Conservation (phyloP, 768 basidiomycete species). For the Lactifluus pinguis region DNA sequence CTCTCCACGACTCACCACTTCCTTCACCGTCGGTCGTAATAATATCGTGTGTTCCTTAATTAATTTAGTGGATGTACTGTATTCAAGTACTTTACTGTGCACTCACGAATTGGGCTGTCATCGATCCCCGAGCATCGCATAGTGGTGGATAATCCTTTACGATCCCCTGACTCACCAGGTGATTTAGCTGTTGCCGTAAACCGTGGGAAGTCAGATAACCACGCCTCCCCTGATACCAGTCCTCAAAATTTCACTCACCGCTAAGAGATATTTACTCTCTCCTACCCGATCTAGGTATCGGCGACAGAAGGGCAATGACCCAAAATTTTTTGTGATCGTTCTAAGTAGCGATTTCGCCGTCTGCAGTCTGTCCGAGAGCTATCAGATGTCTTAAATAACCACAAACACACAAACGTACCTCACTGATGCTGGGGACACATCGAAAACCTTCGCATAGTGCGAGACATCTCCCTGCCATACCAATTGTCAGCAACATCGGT, state of each 20-base stretch:
- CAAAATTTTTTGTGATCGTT: slow-evolving; percentile 87
- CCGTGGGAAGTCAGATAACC: not conserved
- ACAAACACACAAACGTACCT: slow-evolving; percentile 35
- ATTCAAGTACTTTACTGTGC: not conserved
- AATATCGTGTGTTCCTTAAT: slow-evolving; percentile 77
- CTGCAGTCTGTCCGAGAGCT: slow-evolving; percentile 44
- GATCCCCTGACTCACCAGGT: slow-evolving; percentile 80
- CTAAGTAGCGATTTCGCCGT: slow-evolving; percentile 81
- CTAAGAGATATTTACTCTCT: slow-evolving; percentile 88
- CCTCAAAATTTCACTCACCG: slow-evolving; percentile 39
- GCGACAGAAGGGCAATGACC: slow-evolving; percentile 91
- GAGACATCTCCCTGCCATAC: slow-evolving; percentile 74
- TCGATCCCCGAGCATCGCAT: slow-evolving; percentile 72
- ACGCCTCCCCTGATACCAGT: not conserved
- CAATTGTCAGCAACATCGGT: not conserved
- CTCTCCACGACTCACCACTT: slow-evolving; percentile 76
- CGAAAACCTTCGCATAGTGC: slow-evolving; percentile 73
- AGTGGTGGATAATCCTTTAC: slow-evolving; percentile 92
- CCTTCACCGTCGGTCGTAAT: slow-evolving; percentile 75
- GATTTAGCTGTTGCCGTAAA: slow-evolving; percentile 53
- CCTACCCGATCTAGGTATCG: slow-evolving; percentile 90
- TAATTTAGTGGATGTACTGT: not conserved
- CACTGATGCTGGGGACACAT: slow-evolving; percentile 65
- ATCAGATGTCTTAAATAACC: slow-evolving; percentile 5
- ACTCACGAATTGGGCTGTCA: slow-evolving; percentile 90